These are phyloP conservation scores for Xerocomellus amylosporus DNA, from an alignment of 768 basidiomycete genomes.

Conservation along the genomic window DNA sequence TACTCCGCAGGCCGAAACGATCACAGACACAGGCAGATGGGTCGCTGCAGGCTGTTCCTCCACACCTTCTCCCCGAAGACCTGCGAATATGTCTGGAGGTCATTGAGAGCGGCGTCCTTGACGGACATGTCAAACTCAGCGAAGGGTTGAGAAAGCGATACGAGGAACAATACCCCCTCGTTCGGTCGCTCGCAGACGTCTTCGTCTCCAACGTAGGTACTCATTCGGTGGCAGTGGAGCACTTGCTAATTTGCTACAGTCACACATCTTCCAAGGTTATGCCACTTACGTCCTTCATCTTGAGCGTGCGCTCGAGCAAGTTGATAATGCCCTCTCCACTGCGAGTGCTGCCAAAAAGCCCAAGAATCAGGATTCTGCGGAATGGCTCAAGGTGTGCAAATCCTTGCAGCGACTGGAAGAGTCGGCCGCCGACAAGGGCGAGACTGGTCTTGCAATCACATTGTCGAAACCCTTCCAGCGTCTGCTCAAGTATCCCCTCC, in stretches of 20 bases:
- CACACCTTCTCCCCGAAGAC: constrained; percentile 84
- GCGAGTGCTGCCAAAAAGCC: constrained; percentile 68
- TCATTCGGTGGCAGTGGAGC: constrained; percentile 8
- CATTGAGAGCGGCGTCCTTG: constrained; percentile 80
- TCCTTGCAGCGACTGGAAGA: constrained; percentile 77
- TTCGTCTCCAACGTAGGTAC: constrained; percentile 85
- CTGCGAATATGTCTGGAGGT: constrained; percentile 83
- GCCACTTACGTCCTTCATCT: constrained; percentile 92
- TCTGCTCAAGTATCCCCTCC: constrained; percentile 91
- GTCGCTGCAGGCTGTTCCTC: constrained; percentile 54
- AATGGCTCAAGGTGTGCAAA: constrained; percentile 77
- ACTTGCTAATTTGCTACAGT: constrained; percentile 46
- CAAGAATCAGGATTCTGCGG: constrained; percentile 76
- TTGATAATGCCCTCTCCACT: constrained; percentile 70
- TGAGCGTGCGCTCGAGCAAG: constrained; percentile 84
- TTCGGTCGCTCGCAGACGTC: constrained; percentile 91
- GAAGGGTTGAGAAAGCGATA: constrained; percentile 87
- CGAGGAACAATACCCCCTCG: constrained; percentile 93
- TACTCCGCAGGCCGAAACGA: constrained; percentile 69
- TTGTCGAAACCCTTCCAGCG: constrained; percentile 97
- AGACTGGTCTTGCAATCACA: constrained; percentile 92
- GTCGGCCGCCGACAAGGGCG: constrained; percentile 78
- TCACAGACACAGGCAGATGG: constrained; percentile 52
- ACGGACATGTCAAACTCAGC: constrained; percentile 84
- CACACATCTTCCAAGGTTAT: constrained; percentile 92